Evolutionary conservation across 805 yeast genomes (phyloP).

Genomic region (Saccharomyces kudriavzevii): DNA sequence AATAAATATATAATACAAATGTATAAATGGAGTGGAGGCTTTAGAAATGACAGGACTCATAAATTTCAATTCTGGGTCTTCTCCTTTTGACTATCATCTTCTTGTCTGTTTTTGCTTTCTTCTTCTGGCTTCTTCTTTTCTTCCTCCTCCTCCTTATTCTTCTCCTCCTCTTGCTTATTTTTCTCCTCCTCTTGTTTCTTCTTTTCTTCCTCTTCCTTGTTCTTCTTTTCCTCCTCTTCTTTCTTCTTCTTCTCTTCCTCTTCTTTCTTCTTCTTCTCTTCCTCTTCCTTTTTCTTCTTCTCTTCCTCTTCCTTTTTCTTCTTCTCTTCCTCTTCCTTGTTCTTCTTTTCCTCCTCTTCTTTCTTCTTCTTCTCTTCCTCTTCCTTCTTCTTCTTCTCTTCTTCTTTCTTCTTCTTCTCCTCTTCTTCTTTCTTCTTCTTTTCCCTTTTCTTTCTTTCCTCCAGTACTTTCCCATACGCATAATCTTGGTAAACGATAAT

Average conservation of each 20-base stretch:
- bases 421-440: slow-evolving; percentile 2
- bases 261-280: slow-evolving; percentile 6
- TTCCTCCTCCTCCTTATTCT: background rate
- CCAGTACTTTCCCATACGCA: background rate
- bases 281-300: slow-evolving; percentile 2
- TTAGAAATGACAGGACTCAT: background rate
- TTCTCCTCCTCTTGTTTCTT: background rate
- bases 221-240: slow-evolving; percentile 7
- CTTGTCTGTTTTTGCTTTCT: background rate
- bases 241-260: slow-evolving; percentile 6
- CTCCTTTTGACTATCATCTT: too few species aligned
- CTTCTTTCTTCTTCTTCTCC: background rate
- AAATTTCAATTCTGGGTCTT: background rate
- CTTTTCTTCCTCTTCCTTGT: slow-evolving; percentile 3
- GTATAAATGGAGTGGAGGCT: background rate
- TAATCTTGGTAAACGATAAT: background rate
- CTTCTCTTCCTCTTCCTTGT: slow-evolving; percentile 1
- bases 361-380: slow-evolving; percentile 19
- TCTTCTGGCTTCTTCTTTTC: background rate
- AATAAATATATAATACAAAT: background rate
- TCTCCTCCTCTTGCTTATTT: background rate
- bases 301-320: slow-evolving; percentile 15
- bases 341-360: slow-evolving; percentile 20
- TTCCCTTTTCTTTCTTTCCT: slow-evolving; percentile 3
- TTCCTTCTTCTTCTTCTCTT: background rate